Percentiles rank a stretch among this genome's conserved stretches.
Evolutionary conservation across 192 early-diverging fungal genomes (phyloP).

Genomic region (Backusella sp.): DNA sequence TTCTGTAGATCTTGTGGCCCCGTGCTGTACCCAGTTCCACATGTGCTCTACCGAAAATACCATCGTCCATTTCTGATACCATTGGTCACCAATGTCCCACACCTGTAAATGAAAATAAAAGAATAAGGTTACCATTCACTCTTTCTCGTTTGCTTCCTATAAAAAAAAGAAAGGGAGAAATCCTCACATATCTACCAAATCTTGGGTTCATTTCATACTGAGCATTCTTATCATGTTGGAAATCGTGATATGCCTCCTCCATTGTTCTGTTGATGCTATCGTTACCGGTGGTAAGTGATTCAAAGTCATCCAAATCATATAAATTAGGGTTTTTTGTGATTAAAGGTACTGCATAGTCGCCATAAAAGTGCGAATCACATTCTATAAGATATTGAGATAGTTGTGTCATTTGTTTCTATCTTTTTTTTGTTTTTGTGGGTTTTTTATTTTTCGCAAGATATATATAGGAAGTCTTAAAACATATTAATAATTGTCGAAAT

Average conservation of each 20-base stretch:
- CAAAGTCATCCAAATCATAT: conserved; percentile 26
- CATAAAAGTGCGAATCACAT: conserved; percentile 23
- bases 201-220: conserved; percentile 30
- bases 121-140: background rate
- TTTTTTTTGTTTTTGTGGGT: background rate
- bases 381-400: conserved; percentile 19
- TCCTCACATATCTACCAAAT: conserved; percentile 29
- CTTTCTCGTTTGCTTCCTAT: background rate
- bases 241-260: conserved; percentile 10
- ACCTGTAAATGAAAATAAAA: conserved; percentile 19
- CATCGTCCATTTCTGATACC: conserved; percentile 33
- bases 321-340: conserved; percentile 15
- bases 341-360: conserved; percentile 28
- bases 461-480: background rate
- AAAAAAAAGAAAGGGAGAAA: too few relatives aligned
- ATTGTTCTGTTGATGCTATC: background rate
- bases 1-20: conserved; percentile 4
- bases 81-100: conserved; percentile 32
- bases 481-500: background rate
- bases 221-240: conserved; percentile 17
- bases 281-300: background rate
- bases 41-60: conserved; percentile 26
- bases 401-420: background rate
- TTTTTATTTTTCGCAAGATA: background rate
- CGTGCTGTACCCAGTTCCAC: conserved; percentile 25